These are phyloP conservation scores for Naganishia kalamii DNA, from an alignment of 768 basidiomycete species.

Conservation along the genomic window DNA sequence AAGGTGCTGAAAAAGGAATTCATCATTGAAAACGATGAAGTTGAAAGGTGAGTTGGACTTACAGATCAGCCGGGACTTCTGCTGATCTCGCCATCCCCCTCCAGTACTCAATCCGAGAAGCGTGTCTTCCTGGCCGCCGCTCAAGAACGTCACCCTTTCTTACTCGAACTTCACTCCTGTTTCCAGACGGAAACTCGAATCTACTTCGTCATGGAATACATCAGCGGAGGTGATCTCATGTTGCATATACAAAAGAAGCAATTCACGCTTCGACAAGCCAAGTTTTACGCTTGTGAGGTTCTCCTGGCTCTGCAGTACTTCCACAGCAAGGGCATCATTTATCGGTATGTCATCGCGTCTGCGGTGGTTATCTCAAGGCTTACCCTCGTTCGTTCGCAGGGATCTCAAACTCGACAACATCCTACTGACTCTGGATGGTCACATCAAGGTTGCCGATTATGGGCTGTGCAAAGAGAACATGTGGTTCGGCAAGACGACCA, in stretches of 20 bases:
- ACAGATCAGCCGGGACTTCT: neutral
- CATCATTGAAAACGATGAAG: constrained; percentile 99
- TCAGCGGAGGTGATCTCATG: constrained; percentile 98
- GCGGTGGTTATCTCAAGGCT: neutral
- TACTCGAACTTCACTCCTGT: constrained; percentile 93
- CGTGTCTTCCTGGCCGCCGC: constrained; percentile 97
- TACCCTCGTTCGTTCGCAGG: constrained; percentile 48
- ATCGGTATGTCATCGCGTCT: constrained; percentile 58
- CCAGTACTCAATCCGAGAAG: constrained; percentile 95
- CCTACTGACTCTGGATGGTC: constrained; percentile 88
- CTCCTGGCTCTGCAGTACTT: constrained; percentile 94
- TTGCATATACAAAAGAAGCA: constrained; percentile 98
- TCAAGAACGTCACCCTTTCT: constrained; percentile 90
- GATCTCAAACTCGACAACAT: constrained; percentile 99
- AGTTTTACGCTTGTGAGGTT: constrained; percentile 97
- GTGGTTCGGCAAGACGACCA: constrained; percentile 92
- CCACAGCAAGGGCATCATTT: constrained; percentile 97
- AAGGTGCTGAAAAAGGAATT: constrained; percentile 99
- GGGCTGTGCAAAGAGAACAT: constrained; percentile 99
- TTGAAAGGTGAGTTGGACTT: constrained; percentile 68
- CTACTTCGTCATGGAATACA: constrained; percentile 99
- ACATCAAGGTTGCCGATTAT: constrained; percentile 98
- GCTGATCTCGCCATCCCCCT: neutral
- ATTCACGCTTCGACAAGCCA: constrained; percentile 95
- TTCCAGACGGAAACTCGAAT: constrained; percentile 99